Base-by-base conservation (phyloP, 1,284 basidiomycete genomes). In the Cutaneotrichosporon dermatis region DNA sequence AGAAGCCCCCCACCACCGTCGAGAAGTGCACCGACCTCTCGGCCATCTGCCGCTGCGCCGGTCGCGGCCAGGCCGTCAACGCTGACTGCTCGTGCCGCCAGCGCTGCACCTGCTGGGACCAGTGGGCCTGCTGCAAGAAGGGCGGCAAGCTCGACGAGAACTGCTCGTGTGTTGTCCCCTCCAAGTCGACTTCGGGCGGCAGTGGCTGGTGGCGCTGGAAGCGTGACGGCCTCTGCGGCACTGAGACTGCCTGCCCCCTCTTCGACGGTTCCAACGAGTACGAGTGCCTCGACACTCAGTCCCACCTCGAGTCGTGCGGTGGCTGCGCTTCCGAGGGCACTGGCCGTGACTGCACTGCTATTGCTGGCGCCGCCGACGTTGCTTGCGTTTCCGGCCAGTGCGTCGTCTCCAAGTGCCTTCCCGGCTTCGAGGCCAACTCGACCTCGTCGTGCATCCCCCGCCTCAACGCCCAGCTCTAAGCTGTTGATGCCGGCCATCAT, bases 341-440 rank as follows among this genome's bases (percentile, higher is more conserved):
- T 55, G 87, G 88, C 43, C 79, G 83, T 70, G 86, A 89, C 73
- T 89, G 87, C 76, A 84, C 83, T 36, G 75, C 80, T 35, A 88
- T 89, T 63, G 61, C 76, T 54, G 83, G 84, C 60, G 83, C 81
- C 7, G 51, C 39, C 36, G 56, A 61, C 52, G 66, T 67, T 43
- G 40, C 54, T 16, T 67, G 66, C 55, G 36, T 61, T 41, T 36
- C 49, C 45, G 52, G 57, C 50, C 16, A 54, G 37, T 67, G 66
- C 36, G 53, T 65, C 11, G 57, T 65, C 43, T 55, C 56, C 16
- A 54, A 60, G 9, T 67, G 66, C 54, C 41, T 39, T 12, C 35
- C 40, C 16, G 64, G 64, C 46, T 66, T 40, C 45, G 16, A 34
- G 33, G 33, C 46, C 34, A 49, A 49, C 46, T 49, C 46, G 34